Base-by-base conservation (phyloP, 2,329 filamentous ascomycete genomes). In the Alternaria panax region DNA sequence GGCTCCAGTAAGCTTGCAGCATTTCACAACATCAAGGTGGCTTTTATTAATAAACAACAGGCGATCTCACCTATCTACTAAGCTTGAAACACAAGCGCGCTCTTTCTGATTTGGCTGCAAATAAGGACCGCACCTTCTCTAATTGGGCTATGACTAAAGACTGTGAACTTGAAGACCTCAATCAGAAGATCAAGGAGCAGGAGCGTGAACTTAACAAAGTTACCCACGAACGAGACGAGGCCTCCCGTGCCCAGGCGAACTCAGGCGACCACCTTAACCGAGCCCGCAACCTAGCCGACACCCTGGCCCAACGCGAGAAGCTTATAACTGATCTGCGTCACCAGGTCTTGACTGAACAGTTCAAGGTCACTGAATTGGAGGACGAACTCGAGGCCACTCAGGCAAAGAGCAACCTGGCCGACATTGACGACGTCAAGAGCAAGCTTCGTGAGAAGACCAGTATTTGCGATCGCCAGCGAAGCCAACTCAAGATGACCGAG, bases 371-470 rank as follows among this genome's bases (percentile, higher is more conserved):
- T 8, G 25, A 63, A 1, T 52, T 71, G 18, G 62, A 70, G 43
- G 64, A 69, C 11, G 36, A 60, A 2, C 18, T 62, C n/a, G 58
- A 66, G 20, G 36, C 25, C 9, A 53, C 66, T 1, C 54, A 43
- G 30, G 25, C 38, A 5, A 50, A 59, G 45, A 51, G 57, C n/a
- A 56, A 63, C 14, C 45, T 52, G 8, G 48, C 55, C 5, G 42
- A 51, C 6, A 43, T 61, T 2, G 34, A 62, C 14, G 59, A 60
- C 4, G 34, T 70, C 5, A 61, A 57, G 34, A 14, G 30, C 28
- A 57, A 67, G 38, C 54, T 74, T 6, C 57, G 48, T 4, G 62
- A 69, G n/a, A 75, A 74, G 45, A 65, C 47, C 4, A 63, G 58
- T 16, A 47, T 64, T 24, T 66, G 59, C 36, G 65, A 69, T 54